These are phyloP conservation scores for Apium graveolens DNA, from an alignment of 129 eudicot genomes.

Conservation along the genomic window DNA sequence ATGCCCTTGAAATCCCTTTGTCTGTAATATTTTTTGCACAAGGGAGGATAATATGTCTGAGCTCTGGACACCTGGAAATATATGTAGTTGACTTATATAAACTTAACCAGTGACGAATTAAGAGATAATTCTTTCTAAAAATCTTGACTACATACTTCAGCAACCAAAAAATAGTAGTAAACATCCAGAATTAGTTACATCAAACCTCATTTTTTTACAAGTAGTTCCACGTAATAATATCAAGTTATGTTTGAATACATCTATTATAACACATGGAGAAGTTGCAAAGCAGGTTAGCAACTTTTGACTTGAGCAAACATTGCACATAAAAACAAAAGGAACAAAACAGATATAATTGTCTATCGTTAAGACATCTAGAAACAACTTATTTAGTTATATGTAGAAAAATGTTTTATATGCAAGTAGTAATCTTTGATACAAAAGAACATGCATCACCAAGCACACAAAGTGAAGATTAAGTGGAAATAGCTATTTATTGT, in stretches of 20 bases:
- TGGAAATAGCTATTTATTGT: too few relatives aligned
- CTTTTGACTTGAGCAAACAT: neutral
- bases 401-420: neutral
- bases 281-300: neutral
- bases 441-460: neutral
- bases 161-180: too few relatives aligned
- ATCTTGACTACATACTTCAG: neutral
- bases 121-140: neutral
- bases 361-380: neutral
- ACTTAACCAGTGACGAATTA: neutral
- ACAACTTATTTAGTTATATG: too few relatives aligned
- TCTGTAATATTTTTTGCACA: neutral
- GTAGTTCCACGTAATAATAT: neutral
- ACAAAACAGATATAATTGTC: neutral
- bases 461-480: neutral
- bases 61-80: neutral
- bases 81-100: neutral
- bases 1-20: neutral
- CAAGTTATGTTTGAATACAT: neutral
- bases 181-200: too few relatives aligned
- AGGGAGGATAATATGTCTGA: neutral
- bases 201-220: too few relatives aligned
- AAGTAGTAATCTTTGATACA: neutral
- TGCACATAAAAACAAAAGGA: too few relatives aligned
- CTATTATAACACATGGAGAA: neutral